Base-by-base conservation (phyloP, 1,139 yeast species). In the Eremothecium sinecaudum region DNA sequence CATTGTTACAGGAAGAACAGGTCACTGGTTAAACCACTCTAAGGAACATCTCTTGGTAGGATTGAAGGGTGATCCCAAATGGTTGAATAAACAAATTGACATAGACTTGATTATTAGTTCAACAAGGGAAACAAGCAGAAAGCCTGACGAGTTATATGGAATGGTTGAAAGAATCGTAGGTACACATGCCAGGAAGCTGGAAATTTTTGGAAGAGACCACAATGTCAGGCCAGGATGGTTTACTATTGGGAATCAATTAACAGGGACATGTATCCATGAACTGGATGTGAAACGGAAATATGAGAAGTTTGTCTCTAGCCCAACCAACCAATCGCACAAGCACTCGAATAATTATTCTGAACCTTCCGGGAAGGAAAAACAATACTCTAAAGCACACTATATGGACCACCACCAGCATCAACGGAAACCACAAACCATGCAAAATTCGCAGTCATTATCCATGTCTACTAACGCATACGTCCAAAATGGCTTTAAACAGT, bases 11-110 rank as follows among this genome's bases (percentile, higher is more conserved):
- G 97, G 97, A 1, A 64, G 96, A 42, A 87, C 97, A 0, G 97
- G 97, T 0, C 97, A 87, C 56, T 87, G 97, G 97, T 64, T 87
- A 33, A 87, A 87, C 53, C 97, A 87, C 57, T 82, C 95, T 1
- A 87, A 87, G 48, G 97, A 87, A 57, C 96, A 87, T 54, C 64
- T 84, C 30, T 60, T 87, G 9, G 82, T 87, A 18, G 97, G 94
- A 0, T 53, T 79, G 19, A 86, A 86, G 51, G 96, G 96, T 0
- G 56, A 70, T 29, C 90, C 93, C 0, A 48, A 56, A n/a, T 83
- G 94, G 94, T 52, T 83, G 17, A 71, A 71, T 41, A 63, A 66
- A 33, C 66, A 71, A 29, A 56, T 80, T 9, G 95, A 86, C 52
- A 64, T 78, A 2, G 94, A 87, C 51, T 64, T 80, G 8, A 68